A percentile compares a stretch with the other conserved stretches of the same genome.
phyloP scores from a whole-genome alignment of 2,329 filamentous ascomycete species.

The Magnaporthiopsis incrustans region DNA sequence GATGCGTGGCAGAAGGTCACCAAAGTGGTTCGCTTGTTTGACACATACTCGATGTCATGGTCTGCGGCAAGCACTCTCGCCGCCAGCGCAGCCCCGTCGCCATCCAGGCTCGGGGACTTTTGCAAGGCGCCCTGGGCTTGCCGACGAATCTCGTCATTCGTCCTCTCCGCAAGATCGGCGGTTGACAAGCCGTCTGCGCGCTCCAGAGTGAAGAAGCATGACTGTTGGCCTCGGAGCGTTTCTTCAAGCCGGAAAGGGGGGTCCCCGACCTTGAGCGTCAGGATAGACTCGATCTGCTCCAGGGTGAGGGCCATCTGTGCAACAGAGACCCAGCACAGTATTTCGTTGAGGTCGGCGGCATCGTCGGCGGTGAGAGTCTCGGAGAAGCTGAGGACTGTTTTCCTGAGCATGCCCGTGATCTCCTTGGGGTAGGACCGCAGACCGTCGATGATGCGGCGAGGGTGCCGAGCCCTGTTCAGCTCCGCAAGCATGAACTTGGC shows the following conservation, averaged over 20 bases:
- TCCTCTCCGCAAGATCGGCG: conserved; percentile 2
- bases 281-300: conserved; percentile 5
- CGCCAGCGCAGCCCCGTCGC: not conserved
- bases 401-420: conserved; percentile 7
- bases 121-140: not conserved
- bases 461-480: not conserved
- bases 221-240: conserved; percentile 4
- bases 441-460: conserved; percentile 1
- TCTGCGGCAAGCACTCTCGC: not conserved
- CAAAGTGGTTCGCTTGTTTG: conserved; percentile 2
- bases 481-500: conserved; percentile 8
- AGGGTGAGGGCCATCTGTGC: conserved; percentile 7
- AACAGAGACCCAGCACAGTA: conserved; percentile 5
- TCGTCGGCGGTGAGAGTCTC: conserved; percentile 1
- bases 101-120: not conserved
- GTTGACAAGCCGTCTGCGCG: conserved; percentile 6
- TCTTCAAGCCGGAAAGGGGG: conserved; percentile 5
- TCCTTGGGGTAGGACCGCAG: conserved; percentile 5
- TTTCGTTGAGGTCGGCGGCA: conserved; percentile 6
- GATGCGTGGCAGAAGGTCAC: conserved; percentile 8
- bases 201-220: conserved; percentile 5
- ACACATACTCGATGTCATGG: not conserved
- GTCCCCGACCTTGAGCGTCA: conserved; percentile 3
- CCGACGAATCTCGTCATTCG: not conserved
- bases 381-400: conserved; percentile 7